Percentiles rank a stretch among this genome's conserved stretches.
Evolutionary conservation across 257 asterid species (phyloP).

Genomic region (Nicotiana obtusifolia): DNA sequence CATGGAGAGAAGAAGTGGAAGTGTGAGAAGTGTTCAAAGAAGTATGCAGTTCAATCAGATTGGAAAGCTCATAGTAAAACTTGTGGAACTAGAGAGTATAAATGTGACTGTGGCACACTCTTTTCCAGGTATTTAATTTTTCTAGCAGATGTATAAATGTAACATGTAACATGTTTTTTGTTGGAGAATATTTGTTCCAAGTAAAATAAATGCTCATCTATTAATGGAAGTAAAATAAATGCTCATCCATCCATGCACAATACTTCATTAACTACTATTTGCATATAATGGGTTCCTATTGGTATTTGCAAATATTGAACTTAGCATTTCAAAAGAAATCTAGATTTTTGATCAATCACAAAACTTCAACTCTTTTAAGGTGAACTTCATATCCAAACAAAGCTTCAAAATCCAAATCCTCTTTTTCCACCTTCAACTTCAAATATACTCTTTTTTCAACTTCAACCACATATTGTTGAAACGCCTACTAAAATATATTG

Average conservation of each 20-base stretch:
- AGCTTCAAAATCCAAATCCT: neutral
- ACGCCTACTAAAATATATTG: too few species aligned
- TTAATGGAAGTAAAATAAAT: neutral
- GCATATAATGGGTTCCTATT: too few species aligned
- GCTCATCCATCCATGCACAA: neutral
- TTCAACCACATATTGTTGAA: neutral
- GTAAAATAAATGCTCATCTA: neutral
- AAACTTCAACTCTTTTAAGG: neutral
- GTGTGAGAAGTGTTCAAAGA: slow-evolving; percentile 87
- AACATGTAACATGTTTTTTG: neutral
- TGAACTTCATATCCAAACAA: neutral
- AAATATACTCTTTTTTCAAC: neutral
- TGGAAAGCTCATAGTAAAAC: slow-evolving; percentile 97
- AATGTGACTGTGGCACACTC: slow-evolving; percentile 93
- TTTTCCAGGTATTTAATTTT: slow-evolving; percentile 66
- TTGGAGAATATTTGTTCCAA: neutral
- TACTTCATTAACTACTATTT: neutral
- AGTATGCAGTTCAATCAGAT: slow-evolving; percentile 87
- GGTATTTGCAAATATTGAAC: too few species aligned
- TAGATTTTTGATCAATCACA: neutral
- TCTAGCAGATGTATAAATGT: neutral
- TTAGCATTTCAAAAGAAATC: too few species aligned
- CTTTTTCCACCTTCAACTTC: neutral
- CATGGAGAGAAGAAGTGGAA: slow-evolving; percentile 98
- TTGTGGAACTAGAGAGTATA: slow-evolving; percentile 94